Percentiles rank a stretch among this genome's conserved stretches.
Conservation (phyloP, 2,329 filamentous ascomycete genomes). For the Ceratocystis alfenasii region DNA sequence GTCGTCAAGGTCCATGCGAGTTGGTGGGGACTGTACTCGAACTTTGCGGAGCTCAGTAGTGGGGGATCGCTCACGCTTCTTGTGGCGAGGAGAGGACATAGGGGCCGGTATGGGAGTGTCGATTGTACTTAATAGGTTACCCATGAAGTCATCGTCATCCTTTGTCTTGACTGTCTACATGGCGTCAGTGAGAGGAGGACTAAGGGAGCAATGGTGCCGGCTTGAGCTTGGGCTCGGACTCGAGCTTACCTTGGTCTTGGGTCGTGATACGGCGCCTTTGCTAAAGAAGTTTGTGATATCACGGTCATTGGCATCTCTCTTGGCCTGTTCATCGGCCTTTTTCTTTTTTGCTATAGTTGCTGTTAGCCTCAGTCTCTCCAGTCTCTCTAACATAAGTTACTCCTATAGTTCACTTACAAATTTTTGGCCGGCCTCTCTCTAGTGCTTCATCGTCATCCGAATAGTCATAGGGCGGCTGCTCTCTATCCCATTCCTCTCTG, state of each 20-base stretch:
- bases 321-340: constrained; percentile 74
- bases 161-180: constrained; percentile 61
- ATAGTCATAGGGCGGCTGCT: constrained; percentile 55
- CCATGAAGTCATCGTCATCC: constrained; percentile 80
- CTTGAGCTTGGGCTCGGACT: not conserved
- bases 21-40: constrained; percentile 65
- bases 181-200: constrained; percentile 16
- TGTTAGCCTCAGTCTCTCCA: not conserved
- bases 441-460: constrained; percentile 52
- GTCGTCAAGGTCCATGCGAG: constrained; percentile 33
- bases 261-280: constrained; percentile 52
- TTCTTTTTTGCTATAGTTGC: constrained; percentile 60
- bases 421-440: constrained; percentile 38
- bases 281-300: constrained; percentile 93
- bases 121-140: constrained; percentile 73
- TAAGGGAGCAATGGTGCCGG: not conserved
- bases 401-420: constrained; percentile 30
- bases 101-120: constrained; percentile 56
- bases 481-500: constrained; percentile 81
- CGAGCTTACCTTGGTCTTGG: constrained; percentile 64
- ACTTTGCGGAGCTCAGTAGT: constrained; percentile 63
- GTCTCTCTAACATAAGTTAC: constrained; percentile 9
- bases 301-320: constrained; percentile 75
- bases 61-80: constrained; percentile 52
- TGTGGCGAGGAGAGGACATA: constrained; percentile 38